phyloP scores from a whole-genome alignment of 208 protist genomes.

The Porcisia deanei region DNA sequence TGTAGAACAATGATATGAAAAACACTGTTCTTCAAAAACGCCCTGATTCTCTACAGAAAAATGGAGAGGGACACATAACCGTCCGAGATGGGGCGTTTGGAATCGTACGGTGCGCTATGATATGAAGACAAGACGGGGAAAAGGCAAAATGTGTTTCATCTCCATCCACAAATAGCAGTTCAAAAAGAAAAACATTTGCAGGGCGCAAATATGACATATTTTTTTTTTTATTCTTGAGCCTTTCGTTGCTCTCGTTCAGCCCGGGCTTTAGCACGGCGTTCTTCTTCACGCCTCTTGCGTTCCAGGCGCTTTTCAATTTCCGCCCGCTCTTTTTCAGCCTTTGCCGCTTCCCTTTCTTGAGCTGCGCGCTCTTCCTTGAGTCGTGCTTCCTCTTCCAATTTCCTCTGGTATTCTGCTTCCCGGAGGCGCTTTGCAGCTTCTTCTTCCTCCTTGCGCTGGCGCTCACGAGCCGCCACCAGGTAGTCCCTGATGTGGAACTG shows the following conservation, averaged over 20 bases:
- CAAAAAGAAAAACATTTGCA: neutral
- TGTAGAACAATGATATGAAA: neutral
- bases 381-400: constrained; percentile 35
- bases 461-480: constrained; percentile 8
- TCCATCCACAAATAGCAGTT: neutral
- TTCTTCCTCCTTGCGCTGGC: constrained; percentile 8
- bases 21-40: neutral
- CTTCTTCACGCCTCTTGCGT: constrained; percentile 62
- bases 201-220: neutral
- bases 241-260: constrained; percentile 31
- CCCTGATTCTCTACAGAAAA: neutral
- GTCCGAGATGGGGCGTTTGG: no score
- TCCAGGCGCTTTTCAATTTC: constrained; percentile 63
- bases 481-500: constrained; percentile 15
- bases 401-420: constrained; percentile 35
- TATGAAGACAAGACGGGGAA: neutral
- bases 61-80: neutral
- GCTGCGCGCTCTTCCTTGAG: constrained; percentile 28
- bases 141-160: neutral
- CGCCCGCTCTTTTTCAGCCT: constrained; percentile 37
- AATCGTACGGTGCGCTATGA: neutral
- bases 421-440: constrained; percentile 1
- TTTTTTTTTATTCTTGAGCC: constrained; percentile 7
- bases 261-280: constrained; percentile 32
- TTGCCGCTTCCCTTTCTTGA: constrained; percentile 29